Conservation (phyloP, 768 basidiomycete species). For the Lactarius indigo region DNA sequence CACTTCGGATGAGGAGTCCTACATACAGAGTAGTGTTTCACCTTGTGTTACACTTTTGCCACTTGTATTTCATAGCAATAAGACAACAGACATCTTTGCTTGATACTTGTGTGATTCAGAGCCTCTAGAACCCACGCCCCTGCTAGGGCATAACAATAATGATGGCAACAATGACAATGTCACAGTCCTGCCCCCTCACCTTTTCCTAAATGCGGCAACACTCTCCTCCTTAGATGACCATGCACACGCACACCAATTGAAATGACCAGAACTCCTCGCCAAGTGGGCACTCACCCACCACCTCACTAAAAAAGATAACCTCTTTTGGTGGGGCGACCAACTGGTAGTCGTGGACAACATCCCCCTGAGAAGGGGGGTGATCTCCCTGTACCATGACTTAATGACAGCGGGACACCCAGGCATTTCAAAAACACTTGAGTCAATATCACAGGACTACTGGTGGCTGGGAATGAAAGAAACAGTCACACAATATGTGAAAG, state of each 20-base stretch:
- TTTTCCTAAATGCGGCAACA: fast-evolving
- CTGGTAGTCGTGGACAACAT: background rate
- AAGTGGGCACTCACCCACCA: background rate
- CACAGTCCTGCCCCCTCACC: background rate
- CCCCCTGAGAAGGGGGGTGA: background rate
- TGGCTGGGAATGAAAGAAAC: background rate
- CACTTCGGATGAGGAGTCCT: too few species aligned
- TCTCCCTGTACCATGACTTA: background rate
- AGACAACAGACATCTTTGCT: too few species aligned
- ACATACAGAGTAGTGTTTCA: too few species aligned
- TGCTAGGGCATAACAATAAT: too few species aligned
- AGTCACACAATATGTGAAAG: background rate
- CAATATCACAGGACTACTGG: background rate
- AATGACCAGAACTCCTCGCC: fast-evolving
- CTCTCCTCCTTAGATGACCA: background rate
- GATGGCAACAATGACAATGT: background rate
- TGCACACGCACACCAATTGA: background rate
- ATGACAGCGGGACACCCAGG: background rate
- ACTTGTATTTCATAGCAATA: too few species aligned
- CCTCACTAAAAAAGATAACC: fast-evolving
- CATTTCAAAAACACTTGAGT: background rate
- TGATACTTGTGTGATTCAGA: too few species aligned
- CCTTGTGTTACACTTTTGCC: too few species aligned
- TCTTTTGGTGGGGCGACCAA: background rate
- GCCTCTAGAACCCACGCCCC: too few species aligned